A percentile compares a stretch with the other conserved stretches of the same genome.
Conservation (phyloP, 148 eudicot genomes). For the Silene uniflora region DNA sequence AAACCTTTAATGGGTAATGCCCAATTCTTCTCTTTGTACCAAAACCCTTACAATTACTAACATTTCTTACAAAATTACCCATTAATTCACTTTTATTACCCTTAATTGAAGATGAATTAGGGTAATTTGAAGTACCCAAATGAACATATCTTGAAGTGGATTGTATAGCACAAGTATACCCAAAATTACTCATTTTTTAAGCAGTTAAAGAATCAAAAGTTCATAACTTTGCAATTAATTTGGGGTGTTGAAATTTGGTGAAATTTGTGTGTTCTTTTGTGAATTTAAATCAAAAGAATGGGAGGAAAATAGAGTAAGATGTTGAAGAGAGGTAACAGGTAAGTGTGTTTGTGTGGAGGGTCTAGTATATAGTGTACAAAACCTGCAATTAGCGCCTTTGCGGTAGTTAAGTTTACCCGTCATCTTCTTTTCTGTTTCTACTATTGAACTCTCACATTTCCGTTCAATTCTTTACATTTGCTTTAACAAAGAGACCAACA, state of each 20-base stretch:
- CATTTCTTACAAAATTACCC: conserved; percentile 24
- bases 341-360: conserved; percentile 2
- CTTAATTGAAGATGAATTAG: conserved; percentile 18
- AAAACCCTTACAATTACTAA: conserved; percentile 7
- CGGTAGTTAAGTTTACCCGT: conserved; percentile 12
- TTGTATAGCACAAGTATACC: conserved; percentile 26
- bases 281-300: too few species aligned
- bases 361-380: conserved; percentile 8
- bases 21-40: conserved; percentile 22
- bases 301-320: too few species aligned
- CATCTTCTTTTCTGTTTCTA: neutral
- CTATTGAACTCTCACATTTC: too few species aligned
- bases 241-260: conserved; percentile 3
- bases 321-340: too few species aligned
- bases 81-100: conserved; percentile 12
- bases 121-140: conserved; percentile 16
- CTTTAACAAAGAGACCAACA: too few species aligned
- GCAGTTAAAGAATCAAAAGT: conserved; percentile 4
- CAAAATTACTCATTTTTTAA: conserved; percentile 23
- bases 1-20: too few species aligned
- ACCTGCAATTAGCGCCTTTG: conserved; percentile 9
- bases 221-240: neutral
- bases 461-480: too few species aligned
- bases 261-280: neutral
- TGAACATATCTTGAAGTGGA: conserved; percentile 22